Evolutionary conservation across 2,329 filamentous ascomycete genomes (phyloP), one percentile per base, ranked within the genome.

Genomic region (Cylindrodendrum hubeiense): DNA sequence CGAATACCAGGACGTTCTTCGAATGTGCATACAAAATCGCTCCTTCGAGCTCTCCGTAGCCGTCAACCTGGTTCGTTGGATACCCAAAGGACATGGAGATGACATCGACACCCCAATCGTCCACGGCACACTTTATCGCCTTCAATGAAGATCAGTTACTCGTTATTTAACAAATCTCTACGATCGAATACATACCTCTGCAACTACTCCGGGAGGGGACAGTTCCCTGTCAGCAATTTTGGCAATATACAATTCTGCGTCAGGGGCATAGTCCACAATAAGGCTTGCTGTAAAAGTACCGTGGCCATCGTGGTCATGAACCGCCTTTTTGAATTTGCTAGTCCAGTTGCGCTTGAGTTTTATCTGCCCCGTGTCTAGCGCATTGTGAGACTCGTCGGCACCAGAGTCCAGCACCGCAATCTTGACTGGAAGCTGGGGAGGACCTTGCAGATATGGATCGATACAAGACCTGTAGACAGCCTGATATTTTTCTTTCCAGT

Each of bases 1-100:
- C 67, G 15, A 69, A 70, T 2, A 70, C 21, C 0, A 69, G 33
- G 0, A 56, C 52, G n/a, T 24, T 22, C 0, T 47, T 57, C 1
- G 12, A 21, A 1, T 26, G 1, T 4, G 67, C 66, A 9, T 58
- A 53, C 10, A 37, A 21, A 1, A 70, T 62, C 0, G 56, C 54
- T 0, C 10, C 6, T 3, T 56, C 22, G 12, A 70, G 53, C 0
- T 7, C 9, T 0, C 56, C 22, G 5, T 58, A 44, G 2, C 56
- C 41, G 0, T 69, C 63, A 9, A 65, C 41, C 9, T 65, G 34
- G 4, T 37, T 41, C 1, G 63, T 47, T 0, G 60, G 58, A 33
- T 52, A 67, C 2, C 71, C 73, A 39, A 73, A 71, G 3, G 69
- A 73, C 65, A 73, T 68, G 37, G 67, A 73, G 28, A 73, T 68